A percentile compares a stretch with the other conserved stretches of the same genome.
These are phyloP conservation scores for Huntiella decipiens DNA, from an alignment of 2,329 filamentous ascomycete species.

Conservation along the genomic window DNA sequence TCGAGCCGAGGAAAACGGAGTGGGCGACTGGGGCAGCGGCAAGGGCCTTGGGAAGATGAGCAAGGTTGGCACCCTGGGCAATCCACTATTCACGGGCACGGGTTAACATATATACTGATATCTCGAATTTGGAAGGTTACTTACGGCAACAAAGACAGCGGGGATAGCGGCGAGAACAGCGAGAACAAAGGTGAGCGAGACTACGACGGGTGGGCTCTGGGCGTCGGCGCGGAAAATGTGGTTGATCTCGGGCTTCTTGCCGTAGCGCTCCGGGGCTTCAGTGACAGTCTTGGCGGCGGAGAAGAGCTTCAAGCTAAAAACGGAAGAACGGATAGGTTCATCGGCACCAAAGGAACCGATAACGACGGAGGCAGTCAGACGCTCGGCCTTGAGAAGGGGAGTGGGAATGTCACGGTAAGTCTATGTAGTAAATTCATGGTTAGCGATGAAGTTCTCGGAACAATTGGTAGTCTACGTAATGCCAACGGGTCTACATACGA, in stretches of 20 bases:
- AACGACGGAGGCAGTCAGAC: constrained; percentile 62
- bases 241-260: constrained; percentile 66
- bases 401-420: constrained; percentile 73
- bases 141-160: constrained; percentile 48
- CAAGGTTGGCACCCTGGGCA: constrained; percentile 62
- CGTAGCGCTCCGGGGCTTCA: constrained; percentile 60
- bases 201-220: constrained; percentile 58
- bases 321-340: constrained; percentile 43
- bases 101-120: too few species aligned
- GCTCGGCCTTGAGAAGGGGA: constrained; percentile 51
- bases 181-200: constrained; percentile 59
- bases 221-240: constrained; percentile 75
- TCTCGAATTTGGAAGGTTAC: constrained; percentile 16
- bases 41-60: constrained; percentile 59
- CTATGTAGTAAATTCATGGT: constrained; percentile 26
- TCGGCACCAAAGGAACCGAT: constrained; percentile 72
- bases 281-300: constrained; percentile 44
- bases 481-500: constrained; percentile 39
- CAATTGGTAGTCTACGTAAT: background rate
- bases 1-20: constrained; percentile 65
- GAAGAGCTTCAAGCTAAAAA: constrained; percentile 54
- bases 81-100: constrained; percentile 43
- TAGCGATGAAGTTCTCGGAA: too few species aligned
- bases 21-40: constrained; percentile 63
- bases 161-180: constrained; percentile 59